phyloP scores from a whole-genome alignment of 2,329 filamentous ascomycete genomes.

The Acrocalymma vagum region DNA sequence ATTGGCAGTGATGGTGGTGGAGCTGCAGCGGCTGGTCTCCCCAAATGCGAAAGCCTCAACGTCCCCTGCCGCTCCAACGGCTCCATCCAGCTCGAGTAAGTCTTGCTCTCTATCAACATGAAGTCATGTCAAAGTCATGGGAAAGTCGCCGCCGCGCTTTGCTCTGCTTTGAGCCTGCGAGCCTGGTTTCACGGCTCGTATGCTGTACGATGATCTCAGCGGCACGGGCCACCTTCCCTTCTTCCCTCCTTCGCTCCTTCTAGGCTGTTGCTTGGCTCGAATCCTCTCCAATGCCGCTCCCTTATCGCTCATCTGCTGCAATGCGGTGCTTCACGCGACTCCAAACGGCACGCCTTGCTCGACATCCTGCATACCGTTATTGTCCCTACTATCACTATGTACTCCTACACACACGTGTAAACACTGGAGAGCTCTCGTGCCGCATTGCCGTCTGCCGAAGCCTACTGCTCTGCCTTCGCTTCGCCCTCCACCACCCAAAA shows the following conservation, averaged over 20 bases:
- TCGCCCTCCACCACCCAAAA: too few relatives aligned
- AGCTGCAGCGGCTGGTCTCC: too few relatives aligned
- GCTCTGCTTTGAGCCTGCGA: background rate
- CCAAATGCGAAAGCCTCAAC: slow-evolving; percentile 37
- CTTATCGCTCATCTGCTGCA: too few relatives aligned
- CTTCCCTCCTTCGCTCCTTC: background rate
- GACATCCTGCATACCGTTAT: too few relatives aligned
- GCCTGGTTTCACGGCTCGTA: background rate
- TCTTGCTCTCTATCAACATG: too few relatives aligned
- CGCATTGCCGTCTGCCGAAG: background rate
- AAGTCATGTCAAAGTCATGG: too few relatives aligned
- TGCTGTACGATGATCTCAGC: slow-evolving; percentile 24
- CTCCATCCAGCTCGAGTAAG: slow-evolving; percentile 52
- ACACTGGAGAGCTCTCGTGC: background rate
- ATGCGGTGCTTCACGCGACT: too few relatives aligned
- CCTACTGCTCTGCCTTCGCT: background rate
- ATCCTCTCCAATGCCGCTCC: too few relatives aligned
- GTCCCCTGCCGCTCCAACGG: slow-evolving; percentile 54
- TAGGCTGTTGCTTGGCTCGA: slow-evolving; percentile 3
- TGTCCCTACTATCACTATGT: too few relatives aligned
- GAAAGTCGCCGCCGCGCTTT: too few relatives aligned
- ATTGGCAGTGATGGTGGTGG: too few relatives aligned
- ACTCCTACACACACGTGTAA: too few relatives aligned
- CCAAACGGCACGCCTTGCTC: background rate
- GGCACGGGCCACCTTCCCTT: slow-evolving; percentile 2